These are phyloP conservation scores for Apiotrichum sp. DNA, from an alignment of 1,284 basidiomycete species.

Conservation along the genomic window DNA sequence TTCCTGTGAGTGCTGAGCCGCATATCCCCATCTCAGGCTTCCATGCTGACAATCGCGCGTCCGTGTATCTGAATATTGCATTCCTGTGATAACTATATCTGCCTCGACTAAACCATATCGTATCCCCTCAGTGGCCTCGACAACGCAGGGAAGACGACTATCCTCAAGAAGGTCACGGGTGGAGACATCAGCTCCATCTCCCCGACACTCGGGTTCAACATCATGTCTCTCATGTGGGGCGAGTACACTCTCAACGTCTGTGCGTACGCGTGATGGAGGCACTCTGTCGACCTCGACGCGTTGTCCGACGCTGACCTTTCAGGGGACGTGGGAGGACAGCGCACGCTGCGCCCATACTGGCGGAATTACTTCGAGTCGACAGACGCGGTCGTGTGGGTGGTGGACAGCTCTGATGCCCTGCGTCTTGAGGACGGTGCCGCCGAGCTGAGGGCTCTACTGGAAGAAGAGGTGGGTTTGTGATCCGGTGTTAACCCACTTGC, in stretches of 20 bases:
- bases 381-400: constrained; percentile 97
- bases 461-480: constrained; percentile 84
- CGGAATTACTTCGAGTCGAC: constrained; percentile 99
- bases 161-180: constrained; percentile 85
- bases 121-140: constrained; percentile 72
- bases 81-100: neutral
- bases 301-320: neutral
- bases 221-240: constrained; percentile 87
- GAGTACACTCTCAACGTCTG: constrained; percentile 93
- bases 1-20: constrained; percentile 64
- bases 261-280: constrained; percentile 49
- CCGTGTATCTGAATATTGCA: too few relatives aligned
- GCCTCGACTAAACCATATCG: neutral
- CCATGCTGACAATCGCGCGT: too few relatives aligned
- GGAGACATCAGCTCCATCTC: constrained; percentile 82
- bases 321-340: constrained; percentile 99
- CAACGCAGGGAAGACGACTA: constrained; percentile 98
- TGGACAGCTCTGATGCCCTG: constrained; percentile 86
- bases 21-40: too few relatives aligned
- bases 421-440: constrained; percentile 82
- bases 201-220: constrained; percentile 97
- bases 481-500: neutral
- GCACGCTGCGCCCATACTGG: constrained; percentile 95
- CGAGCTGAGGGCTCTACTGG: constrained; percentile 77
- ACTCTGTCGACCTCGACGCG: neutral